These are phyloP conservation scores for Endoconidiophora laricicola DNA, from an alignment of 2,329 filamentous ascomycete genomes.

Conservation along the genomic window DNA sequence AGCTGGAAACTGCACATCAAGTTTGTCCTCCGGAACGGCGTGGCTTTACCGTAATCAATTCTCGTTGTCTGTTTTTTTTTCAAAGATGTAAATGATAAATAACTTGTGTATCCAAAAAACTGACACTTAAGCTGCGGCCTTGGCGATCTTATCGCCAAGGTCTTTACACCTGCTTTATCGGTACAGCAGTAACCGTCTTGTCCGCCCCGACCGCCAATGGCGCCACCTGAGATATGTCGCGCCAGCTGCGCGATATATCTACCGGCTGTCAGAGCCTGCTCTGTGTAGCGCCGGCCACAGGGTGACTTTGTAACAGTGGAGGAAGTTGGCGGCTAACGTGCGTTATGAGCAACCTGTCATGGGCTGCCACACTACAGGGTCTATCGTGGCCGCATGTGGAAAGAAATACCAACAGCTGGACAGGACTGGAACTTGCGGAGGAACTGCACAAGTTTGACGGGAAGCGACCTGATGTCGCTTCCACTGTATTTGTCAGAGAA, in stretches of 20 bases:
- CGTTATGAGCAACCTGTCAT: conserved; percentile 26
- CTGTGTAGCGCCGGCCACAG: conserved; percentile 56
- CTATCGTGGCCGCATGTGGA: conserved; percentile 51
- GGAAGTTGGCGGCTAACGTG: conserved; percentile 21
- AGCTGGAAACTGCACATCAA: conserved; percentile 31
- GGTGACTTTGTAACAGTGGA: conserved; percentile 51
- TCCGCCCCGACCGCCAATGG: conserved; percentile 14
- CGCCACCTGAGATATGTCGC: conserved; percentile 28
- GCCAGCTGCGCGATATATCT: conserved; percentile 41
- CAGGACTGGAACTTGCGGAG: conserved; percentile 51
- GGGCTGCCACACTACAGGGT: conserved; percentile 33
- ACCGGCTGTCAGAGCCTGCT: conserved; percentile 47
- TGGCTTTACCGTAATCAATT: conserved; percentile 23
- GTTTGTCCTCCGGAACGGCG: conserved; percentile 13
- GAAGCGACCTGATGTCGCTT: conserved; percentile 27
- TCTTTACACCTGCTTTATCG: too few species aligned
- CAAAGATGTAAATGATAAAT: conserved; percentile 37
- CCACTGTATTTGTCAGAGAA: conserved; percentile 66
- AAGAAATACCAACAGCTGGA: conserved; percentile 55
- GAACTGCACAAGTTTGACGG: conserved; percentile 56
- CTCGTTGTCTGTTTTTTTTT: conserved; percentile 44
- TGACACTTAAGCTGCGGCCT: conserved; percentile 22
- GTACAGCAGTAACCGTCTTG: too few species aligned
- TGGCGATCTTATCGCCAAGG: too few species aligned
- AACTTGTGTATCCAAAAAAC: conserved; percentile 30